Evolutionary conservation across 106 monocot species (phyloP).

Genomic region (Narthecium ossifragum): DNA sequence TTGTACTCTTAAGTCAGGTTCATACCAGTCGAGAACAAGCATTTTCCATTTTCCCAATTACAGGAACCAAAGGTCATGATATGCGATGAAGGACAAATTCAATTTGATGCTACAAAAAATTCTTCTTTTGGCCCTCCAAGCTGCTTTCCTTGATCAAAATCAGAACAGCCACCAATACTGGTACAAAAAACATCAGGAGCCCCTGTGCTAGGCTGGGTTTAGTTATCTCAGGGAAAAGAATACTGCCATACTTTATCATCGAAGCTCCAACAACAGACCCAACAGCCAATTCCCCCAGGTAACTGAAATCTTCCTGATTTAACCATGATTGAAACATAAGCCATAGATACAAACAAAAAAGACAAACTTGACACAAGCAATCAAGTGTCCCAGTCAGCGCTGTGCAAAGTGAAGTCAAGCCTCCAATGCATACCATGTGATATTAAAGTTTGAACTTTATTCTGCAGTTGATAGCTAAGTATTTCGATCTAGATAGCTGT

Average conservation of each 20-base stretch:
- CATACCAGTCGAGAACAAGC: too few species aligned
- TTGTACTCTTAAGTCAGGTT: too few species aligned
- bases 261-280: conserved; percentile 56
- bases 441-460: too few species aligned
- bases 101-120: conserved; percentile 14
- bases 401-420: too few species aligned
- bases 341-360: too few species aligned
- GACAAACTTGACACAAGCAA: too few species aligned
- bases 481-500: too few species aligned
- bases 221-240: conserved; percentile 72
- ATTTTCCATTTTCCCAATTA: too few species aligned
- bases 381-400: too few species aligned
- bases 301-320: conserved; percentile 59
- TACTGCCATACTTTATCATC: conserved; percentile 80
- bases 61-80: too few species aligned
- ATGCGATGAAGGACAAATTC: not conserved
- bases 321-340: not conserved
- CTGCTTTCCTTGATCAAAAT: conserved; percentile 65
- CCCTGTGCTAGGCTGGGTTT: conserved; percentile 58
- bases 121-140: conserved; percentile 14
- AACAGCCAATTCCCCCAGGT: conserved; percentile 55
- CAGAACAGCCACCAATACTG: conserved; percentile 46
- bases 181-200: conserved; percentile 56
- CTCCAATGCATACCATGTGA: too few species aligned
- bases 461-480: too few species aligned